Evolutionary conservation across 257 asterid species (phyloP).

Genomic region (Primulina tabacum): DNA sequence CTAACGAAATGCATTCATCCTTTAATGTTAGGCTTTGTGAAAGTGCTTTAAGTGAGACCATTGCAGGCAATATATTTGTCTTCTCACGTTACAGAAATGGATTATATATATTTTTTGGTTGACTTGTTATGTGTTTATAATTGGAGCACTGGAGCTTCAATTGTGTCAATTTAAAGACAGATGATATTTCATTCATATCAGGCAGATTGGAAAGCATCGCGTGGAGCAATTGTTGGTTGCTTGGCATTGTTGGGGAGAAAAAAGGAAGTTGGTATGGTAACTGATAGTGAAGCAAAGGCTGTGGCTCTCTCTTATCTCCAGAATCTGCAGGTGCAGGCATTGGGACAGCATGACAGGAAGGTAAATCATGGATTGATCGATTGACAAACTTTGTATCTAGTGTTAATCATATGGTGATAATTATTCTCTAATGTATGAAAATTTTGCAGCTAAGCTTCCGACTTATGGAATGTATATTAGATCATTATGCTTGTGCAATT

Average conservation of each 20-base stretch:
- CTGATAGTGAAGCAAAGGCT: constrained; percentile 60
- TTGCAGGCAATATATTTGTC: constrained; percentile 1
- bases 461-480: constrained; percentile 81
- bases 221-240: constrained; percentile 95
- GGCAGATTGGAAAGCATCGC: constrained; percentile 98
- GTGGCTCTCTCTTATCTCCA: constrained; percentile 55
- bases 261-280: constrained; percentile 54
- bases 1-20: constrained; percentile 3
- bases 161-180: constrained; percentile 24
- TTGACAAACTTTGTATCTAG: constrained; percentile 13
- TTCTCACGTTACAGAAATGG: constrained; percentile 1
- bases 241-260: constrained; percentile 80
- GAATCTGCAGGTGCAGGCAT: constrained; percentile 72
- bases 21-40: background rate
- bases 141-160: constrained; percentile 16
- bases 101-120: background rate
- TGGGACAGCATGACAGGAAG: constrained; percentile 90
- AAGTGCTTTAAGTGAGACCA: constrained; percentile 5
- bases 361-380: constrained; percentile 34
- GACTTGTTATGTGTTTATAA: constrained; percentile 1
- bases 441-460: constrained; percentile 84
- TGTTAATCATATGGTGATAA: constrained; percentile 20
- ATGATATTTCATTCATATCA: constrained; percentile 43
- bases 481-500: constrained; percentile 53
- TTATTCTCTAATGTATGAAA: constrained; percentile 14